Evolutionary conservation across 495 filamentous ascomycete species (phyloP), one percentile per base, ranked within the genome.

Genomic region (Venustampulla echinocandica): DNA sequence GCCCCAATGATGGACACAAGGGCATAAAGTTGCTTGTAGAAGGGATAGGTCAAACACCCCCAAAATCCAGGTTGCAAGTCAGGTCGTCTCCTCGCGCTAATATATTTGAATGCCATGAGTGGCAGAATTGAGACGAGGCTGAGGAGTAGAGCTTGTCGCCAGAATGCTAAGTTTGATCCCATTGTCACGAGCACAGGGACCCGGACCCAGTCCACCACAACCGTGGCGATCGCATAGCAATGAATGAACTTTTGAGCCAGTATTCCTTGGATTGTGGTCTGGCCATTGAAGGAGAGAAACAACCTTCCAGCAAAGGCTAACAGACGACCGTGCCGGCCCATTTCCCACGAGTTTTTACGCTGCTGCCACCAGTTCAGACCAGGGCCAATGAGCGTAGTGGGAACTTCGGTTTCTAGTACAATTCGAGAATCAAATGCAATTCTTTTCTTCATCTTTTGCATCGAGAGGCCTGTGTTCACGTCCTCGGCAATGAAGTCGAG

Each of bases 341-440:
- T 43, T 43, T 43, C 40, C 40, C 40, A 43, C 0, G 21, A 25
- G 7, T 28, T 24, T n/a, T 24, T 25, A 0, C 40, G 20, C 18
- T 43, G 40, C 0, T 24, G 5, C 40, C 40, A 43, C 40, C 40
- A 43, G 23, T 43, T 43, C 21, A 43, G 22, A 15, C 40, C 40
- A 28, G 40, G 40, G 11, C 40, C 40, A 24, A 45, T 33, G 15
- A 45, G 4, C 4, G 48, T 34, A 2, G 48, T 44, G n/a, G 48
- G 48, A 5, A 48, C 44, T 37, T 51, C 48, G 2, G 48, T 51
- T 21, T 35, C 48, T 11, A 51, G 44, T 1, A 37, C 10, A 10
- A 39, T 10, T 22, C 33, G 1, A 7, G 20, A 13, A 28, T 48
- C 44, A 19, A 46, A 25, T 4, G 11, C n/a, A 32, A 51, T 51